Base-by-base conservation (phyloP, 768 basidiomycete species). In the Pleurotus tuber-regium region DNA sequence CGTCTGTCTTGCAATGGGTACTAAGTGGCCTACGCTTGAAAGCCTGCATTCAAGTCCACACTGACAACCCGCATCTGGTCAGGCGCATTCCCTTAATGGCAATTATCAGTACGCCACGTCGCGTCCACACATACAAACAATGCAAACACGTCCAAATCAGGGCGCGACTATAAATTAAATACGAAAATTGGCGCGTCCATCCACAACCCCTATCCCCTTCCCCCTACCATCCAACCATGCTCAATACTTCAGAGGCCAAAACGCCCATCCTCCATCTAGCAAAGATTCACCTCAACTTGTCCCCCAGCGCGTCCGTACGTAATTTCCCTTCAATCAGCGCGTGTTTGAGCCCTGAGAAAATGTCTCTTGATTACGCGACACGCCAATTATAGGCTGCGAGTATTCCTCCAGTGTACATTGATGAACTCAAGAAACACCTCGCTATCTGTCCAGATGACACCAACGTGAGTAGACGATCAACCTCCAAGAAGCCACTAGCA, bases 341-440 rank as follows among this genome's bases (percentile, higher is more conserved):
- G 35, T 38, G 35, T 16, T 38, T 7, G n/a, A 38, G 3, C 35
- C 21, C n/a, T 16, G n/a, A n/a, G n/a, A 16, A 19, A 38, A 5
- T 42, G 12, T 14, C 40, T 14, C 14, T 11, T 43, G 23, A 5
- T 6, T 43, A 16, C 26, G 26, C 19, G 29, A 48, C 46, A 19
- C 50, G 50, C 26, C 42, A 21, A 18, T 51, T 16, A 12, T 28
- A 43, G 42, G 23, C 42, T 14, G 5, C 10, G 16, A 43, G 11
- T 8, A 43, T 74, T n/a, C 70, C 74, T 1, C 52, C 51, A n/a
- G 61, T 51, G 2, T 75, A 75, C 56, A 30, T 72, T 6, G 57
- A 64, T 14, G 70, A 71, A 38, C 64, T 75, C 1, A 60, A 60
- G n/a, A 53, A 51, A n/a, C 70, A 74, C 51, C 39, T 66, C 14